Evolutionary conservation across 2,329 filamentous ascomycete species (phyloP).

Genomic region (Fusarium sp.): DNA sequence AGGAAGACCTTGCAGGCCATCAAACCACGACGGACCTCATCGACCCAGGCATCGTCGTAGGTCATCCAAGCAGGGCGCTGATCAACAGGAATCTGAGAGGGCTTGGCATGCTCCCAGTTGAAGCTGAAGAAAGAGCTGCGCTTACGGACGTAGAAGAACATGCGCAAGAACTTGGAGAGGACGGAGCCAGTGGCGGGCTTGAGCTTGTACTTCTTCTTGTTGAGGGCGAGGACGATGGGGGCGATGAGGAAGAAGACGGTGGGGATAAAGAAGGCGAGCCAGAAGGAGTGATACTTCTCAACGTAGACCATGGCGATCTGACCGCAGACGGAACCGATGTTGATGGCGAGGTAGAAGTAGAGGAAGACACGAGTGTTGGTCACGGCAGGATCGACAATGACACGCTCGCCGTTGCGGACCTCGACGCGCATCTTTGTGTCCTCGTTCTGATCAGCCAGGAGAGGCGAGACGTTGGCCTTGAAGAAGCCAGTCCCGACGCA

Average conservation of each 20-base stretch:
- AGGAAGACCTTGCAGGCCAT: conserved; percentile 77
- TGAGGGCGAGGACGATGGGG: conserved; percentile 70
- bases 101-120: conserved; percentile 77
- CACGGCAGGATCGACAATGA: conserved; percentile 76
- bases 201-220: conserved; percentile 70
- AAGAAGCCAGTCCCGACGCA: conserved; percentile 80
- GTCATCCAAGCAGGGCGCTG: conserved; percentile 79
- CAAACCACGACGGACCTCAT: conserved; percentile 78
- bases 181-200: conserved; percentile 79
- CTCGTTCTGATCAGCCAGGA: conserved; percentile 77
- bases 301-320: conserved; percentile 76
- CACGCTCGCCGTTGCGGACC: conserved; percentile 69
- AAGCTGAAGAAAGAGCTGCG: conserved; percentile 73
- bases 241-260: conserved; percentile 73
- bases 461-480: conserved; percentile 81
- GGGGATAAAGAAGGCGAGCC: conserved; percentile 76
- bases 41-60: conserved; percentile 86
- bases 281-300: conserved; percentile 82
- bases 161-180: conserved; percentile 72
- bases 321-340: conserved; percentile 71
- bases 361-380: conserved; percentile 77
- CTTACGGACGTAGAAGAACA: conserved; percentile 72
- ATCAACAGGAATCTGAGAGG: conserved; percentile 67
- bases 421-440: conserved; percentile 69
- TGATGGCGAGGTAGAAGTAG: conserved; percentile 70